Evolutionary conservation across 495 filamentous ascomycete species (phyloP).

Genomic region (Tuber melanosporum): DNA sequence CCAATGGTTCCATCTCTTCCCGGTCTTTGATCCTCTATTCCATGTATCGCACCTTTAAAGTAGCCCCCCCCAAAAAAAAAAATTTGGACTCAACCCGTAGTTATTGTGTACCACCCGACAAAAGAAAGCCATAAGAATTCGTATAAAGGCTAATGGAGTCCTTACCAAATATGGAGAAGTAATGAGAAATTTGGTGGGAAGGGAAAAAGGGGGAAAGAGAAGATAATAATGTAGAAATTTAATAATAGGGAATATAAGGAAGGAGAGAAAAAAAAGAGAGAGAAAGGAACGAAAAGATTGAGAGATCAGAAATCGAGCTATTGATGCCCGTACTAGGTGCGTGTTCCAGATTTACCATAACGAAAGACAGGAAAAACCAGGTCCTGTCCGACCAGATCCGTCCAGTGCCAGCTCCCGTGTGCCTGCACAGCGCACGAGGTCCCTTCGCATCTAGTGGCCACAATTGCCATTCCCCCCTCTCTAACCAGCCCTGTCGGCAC

Average conservation of each 20-base stretch:
- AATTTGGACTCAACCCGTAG: slow-evolving; percentile 7
- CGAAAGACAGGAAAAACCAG: slow-evolving; percentile 23
- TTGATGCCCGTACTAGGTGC: slow-evolving; percentile 1
- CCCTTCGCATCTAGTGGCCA: slow-evolving; percentile 26
- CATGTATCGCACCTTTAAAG: slow-evolving; percentile 16
- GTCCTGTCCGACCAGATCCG: slow-evolving; percentile 29
- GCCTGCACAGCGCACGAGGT: slow-evolving; percentile 20
- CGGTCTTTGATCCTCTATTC: slow-evolving; percentile 20
- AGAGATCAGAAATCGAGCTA: slow-evolving; percentile 14
- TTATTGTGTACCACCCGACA: neutral
- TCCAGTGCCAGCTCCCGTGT: slow-evolving; percentile 26
- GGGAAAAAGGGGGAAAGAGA: neutral
- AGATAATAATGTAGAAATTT: slow-evolving; percentile 4
- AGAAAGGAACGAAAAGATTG: slow-evolving; percentile 16
- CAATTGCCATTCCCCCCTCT: slow-evolving; percentile 21
- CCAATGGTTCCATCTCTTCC: slow-evolving; percentile 8
- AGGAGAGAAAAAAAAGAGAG: slow-evolving; percentile 10
- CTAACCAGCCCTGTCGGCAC: slow-evolving; percentile 32
- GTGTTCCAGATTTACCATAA: slow-evolving; percentile 22
- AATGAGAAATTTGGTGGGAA: slow-evolving; percentile 6
- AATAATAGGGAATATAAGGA: neutral
- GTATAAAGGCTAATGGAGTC: neutral
- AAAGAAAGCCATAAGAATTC: neutral
- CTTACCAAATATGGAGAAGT: slow-evolving; percentile 1
- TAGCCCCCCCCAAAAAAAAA: neutral